Conservation (phyloP, 2,329 filamentous ascomycete species). For the Tricladium varicosporioides region DNA sequence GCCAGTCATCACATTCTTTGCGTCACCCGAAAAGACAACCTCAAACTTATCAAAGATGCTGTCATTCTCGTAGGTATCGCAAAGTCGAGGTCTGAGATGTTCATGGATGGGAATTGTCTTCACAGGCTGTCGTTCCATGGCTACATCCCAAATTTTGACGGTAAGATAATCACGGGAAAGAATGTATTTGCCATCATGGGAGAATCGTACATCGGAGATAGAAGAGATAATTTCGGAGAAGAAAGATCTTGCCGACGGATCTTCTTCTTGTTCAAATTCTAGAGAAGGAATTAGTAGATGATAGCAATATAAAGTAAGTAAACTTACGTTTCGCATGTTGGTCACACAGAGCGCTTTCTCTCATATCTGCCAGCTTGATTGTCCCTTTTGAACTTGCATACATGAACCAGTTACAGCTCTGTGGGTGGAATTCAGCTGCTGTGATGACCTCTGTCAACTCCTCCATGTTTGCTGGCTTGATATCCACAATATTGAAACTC, state of each 20-base stretch:
- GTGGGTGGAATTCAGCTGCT: constrained; percentile 93
- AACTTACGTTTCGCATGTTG: constrained; percentile 83
- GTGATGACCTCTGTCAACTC: constrained; percentile 99
- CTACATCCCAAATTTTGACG: constrained; percentile 99
- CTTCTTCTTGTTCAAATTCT: constrained; percentile 99
- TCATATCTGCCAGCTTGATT: constrained; percentile 98
- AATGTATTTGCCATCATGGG: constrained; percentile 93
- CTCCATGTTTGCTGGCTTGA: constrained; percentile 99
- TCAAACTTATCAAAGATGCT: constrained; percentile 99
- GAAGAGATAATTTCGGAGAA: constrained; percentile 99
- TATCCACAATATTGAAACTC: constrained; percentile 99
- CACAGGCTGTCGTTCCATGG: constrained; percentile 95
- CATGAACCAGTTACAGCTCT: constrained; percentile 99
- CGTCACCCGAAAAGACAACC: constrained; percentile 96
- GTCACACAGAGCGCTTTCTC: constrained; percentile 93
- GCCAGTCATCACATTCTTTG: constrained; percentile 99
- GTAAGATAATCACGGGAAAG: constrained; percentile 96
- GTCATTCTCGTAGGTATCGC: constrained; percentile 98
- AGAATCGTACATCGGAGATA: constrained; percentile 98
- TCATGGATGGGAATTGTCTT: constrained; percentile 99
- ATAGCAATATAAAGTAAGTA: neutral
- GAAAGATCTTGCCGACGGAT: constrained; percentile 94
- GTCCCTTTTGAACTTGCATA: constrained; percentile 99
- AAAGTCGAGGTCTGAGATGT: constrained; percentile 87
- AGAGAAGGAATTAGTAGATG: constrained; percentile 17